Percentiles rank a stretch among this genome's conserved stretches.
Conservation (phyloP, 2,329 filamentous ascomycete genomes). For the Thermothelomyces thermophilus region DNA sequence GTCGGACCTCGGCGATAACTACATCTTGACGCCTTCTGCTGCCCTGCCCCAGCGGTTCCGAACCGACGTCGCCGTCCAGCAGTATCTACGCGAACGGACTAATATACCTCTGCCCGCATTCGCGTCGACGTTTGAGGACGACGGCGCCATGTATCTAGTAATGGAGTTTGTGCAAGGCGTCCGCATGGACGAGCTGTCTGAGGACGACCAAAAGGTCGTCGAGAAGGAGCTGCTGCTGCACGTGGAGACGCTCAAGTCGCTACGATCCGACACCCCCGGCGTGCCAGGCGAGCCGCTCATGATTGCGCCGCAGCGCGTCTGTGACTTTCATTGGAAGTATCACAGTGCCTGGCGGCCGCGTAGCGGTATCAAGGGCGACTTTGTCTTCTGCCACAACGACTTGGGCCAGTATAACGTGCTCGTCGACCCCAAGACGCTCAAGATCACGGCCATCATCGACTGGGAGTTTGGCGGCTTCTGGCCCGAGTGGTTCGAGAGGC, state of each 20-base stretch:
- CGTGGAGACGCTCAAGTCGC: constrained; percentile 4
- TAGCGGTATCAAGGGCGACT: neutral
- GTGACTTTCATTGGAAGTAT: neutral
- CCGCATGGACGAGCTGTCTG: neutral
- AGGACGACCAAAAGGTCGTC: constrained; percentile 3
- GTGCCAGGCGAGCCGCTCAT: constrained; percentile 6
- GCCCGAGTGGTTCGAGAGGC: neutral
- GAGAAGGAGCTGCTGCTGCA: constrained; percentile 6
- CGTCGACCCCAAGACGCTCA: neutral
- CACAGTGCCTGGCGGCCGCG: too few relatives aligned
- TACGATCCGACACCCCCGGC: constrained; percentile 7
- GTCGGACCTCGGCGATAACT: neutral
- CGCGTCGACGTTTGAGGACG: neutral
- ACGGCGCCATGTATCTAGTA: neutral
- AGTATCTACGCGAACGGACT: neutral
- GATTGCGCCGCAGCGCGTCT: neutral
- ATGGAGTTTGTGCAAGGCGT: neutral
- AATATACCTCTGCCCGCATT: neutral
- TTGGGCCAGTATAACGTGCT: neutral
- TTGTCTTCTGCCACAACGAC: constrained; percentile 1
- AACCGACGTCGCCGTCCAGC: neutral
- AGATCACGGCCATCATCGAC: neutral
- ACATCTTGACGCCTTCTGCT: neutral
- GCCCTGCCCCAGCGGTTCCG: neutral
- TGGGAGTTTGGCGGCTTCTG: neutral